Evolutionary conservation across 805 yeast species (phyloP).

Genomic region (Starmerella sp.): DNA sequence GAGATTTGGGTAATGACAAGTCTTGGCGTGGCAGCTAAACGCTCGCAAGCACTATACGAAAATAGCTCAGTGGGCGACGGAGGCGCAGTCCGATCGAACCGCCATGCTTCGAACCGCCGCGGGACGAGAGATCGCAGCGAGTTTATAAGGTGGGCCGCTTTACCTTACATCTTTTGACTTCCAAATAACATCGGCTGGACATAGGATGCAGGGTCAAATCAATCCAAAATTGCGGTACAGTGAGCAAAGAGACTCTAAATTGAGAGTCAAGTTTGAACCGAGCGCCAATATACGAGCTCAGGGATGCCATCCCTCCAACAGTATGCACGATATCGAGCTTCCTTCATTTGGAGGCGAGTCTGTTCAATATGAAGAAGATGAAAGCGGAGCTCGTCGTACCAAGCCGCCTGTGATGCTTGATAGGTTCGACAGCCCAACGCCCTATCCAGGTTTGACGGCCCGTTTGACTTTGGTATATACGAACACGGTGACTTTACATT

Average conservation of each 20-base stretch:
- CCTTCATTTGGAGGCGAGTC: background rate
- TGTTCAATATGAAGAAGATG: no score
- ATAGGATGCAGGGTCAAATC: no score
- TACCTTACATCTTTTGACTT: background rate
- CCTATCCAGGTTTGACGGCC: background rate
- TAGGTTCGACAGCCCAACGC: background rate
- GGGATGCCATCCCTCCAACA: background rate
- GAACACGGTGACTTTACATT: background rate
- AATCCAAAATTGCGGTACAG: no score
- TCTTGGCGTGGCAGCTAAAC: slow-evolving; percentile 41
- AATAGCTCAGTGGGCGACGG: background rate
- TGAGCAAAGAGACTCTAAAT: no score
- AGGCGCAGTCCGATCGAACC: background rate
- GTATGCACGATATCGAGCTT: background rate
- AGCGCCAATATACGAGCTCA: no score
- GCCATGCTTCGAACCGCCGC: background rate
- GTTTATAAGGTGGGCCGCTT: slow-evolving; percentile 7
- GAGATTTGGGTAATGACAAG: slow-evolving; percentile 32
- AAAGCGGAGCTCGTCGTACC: no score
- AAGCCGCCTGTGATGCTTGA: background rate
- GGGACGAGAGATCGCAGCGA: no score
- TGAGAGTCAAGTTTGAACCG: no score
- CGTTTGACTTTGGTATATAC: background rate
- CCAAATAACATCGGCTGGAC: no score
- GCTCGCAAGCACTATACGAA: slow-evolving; percentile 37